These are phyloP conservation scores for Pythium aquatile DNA, from an alignment of 352 stramenopile genomes.

Conservation along the genomic window DNA sequence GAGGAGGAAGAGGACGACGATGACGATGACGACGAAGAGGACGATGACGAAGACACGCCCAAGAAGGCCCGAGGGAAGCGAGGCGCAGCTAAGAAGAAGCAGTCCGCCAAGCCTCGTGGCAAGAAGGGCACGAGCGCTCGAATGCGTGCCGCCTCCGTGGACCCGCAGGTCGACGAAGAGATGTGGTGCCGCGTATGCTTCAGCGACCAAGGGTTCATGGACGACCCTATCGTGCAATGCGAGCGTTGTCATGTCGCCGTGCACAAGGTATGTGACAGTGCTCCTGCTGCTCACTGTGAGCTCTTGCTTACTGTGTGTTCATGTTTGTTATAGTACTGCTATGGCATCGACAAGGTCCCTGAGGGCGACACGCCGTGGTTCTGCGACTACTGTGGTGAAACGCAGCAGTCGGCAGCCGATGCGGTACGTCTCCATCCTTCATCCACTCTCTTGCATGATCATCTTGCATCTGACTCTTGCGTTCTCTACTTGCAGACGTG, in stretches of 20 bases:
- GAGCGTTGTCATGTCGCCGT: conserved; percentile 83
- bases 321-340: conserved; percentile 67
- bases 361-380: conserved; percentile 84
- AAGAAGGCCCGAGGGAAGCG: conserved; percentile 42
- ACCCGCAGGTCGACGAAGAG: conserved; percentile 72
- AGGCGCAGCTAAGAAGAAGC: conserved; percentile 33
- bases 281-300: not conserved
- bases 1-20: conserved; percentile 33
- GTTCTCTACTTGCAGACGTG: conserved; percentile 45
- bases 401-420: conserved; percentile 38
- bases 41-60: conserved; percentile 35
- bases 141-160: conserved; percentile 35
- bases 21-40: conserved; percentile 41
- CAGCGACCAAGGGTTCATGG: conserved; percentile 82
- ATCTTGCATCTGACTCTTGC: conserved; percentile 4
- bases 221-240: conserved; percentile 88
- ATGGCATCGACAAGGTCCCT: conserved; percentile 77
- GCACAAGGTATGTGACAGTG: conserved; percentile 58
- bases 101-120: conserved; percentile 21
- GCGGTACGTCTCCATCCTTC: conserved; percentile 33
- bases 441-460: too few species aligned
- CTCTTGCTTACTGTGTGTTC: conserved; percentile 1
- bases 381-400: conserved; percentile 74
- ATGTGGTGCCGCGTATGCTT: conserved; percentile 91
- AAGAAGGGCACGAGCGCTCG: conserved; percentile 25